phyloP scores from a whole-genome alignment of 2,329 filamentous ascomycete genomes.

The Didymella glomerata region DNA sequence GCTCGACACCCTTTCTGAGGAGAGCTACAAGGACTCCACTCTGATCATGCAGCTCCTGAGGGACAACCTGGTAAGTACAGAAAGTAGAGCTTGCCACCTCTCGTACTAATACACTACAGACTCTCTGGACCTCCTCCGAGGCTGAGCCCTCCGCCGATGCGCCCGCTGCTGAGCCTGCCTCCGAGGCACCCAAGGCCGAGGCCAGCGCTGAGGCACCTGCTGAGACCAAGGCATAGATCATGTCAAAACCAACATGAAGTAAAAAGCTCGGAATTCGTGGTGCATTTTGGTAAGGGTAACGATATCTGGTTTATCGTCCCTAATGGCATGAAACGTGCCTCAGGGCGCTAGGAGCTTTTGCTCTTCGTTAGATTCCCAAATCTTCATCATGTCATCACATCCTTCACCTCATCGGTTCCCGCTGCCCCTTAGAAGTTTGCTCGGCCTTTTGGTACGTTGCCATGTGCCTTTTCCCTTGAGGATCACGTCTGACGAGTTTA shows the following conservation, averaged over 20 bases:
- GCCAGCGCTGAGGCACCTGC: conserved; percentile 52
- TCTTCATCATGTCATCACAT: conserved; percentile 48
- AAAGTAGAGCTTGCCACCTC: no score
- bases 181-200: conserved; percentile 57
- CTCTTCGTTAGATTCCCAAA: conserved; percentile 51
- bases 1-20: conserved; percentile 95
- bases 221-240: conserved; percentile 69
- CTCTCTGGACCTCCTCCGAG: conserved; percentile 99
- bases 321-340: conserved; percentile 43
- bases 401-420: conserved; percentile 21
- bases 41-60: conserved; percentile 98
- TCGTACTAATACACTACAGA: conserved; percentile 62
- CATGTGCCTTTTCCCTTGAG: conserved; percentile 25
- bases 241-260: conserved; percentile 34
- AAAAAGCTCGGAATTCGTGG: conserved; percentile 47
- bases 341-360: conserved; percentile 43
- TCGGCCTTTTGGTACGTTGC: conserved; percentile 25
- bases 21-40: conserved; percentile 99
- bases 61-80: conserved; percentile 80
- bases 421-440: conserved; percentile 21
- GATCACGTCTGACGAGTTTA: conserved; percentile 36
- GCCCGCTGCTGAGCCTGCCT: conserved; percentile 64
- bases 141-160: conserved; percentile 76
- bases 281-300: conserved; percentile 46
- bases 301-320: conserved; percentile 42